phyloP scores from a whole-genome alignment of 2,329 filamentous ascomycete genomes.

The Ceratocystis diversiconidia region DNA sequence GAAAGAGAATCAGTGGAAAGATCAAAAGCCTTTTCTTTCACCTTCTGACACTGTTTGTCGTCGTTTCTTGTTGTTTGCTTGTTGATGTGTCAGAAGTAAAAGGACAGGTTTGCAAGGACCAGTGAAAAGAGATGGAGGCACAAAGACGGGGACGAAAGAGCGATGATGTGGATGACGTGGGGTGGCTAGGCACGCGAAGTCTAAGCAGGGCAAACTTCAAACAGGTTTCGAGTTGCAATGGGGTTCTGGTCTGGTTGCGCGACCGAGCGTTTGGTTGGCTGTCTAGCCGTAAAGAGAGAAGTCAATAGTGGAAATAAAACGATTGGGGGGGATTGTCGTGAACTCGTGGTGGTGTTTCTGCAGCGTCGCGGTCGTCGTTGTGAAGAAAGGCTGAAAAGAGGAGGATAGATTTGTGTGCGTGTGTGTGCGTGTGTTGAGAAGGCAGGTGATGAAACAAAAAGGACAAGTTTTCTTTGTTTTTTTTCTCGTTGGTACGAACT shows the following conservation, averaged over 20 bases:
- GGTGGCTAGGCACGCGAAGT: background rate
- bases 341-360: background rate
- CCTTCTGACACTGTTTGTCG: background rate
- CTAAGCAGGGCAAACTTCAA: background rate
- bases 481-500: background rate
- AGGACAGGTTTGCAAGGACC: background rate
- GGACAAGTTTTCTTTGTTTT: background rate
- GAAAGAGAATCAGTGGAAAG: background rate
- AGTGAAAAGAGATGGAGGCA: background rate
- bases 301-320: background rate
- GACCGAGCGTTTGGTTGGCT: background rate
- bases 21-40: background rate
- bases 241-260: background rate
- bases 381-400: background rate
- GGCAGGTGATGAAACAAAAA: background rate
- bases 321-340: background rate
- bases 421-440: too few relatives aligned
- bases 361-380: background rate
- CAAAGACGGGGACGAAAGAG: too few relatives aligned
- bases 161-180: background rate
- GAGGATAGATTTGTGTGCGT: too few relatives aligned
- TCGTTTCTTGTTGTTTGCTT: background rate
- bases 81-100: background rate
- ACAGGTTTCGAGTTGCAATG: background rate
- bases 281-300: background rate